Evolutionary conservation across 208 protist genomes (phyloP).

Genomic region (Naegleria fowleri): DNA sequence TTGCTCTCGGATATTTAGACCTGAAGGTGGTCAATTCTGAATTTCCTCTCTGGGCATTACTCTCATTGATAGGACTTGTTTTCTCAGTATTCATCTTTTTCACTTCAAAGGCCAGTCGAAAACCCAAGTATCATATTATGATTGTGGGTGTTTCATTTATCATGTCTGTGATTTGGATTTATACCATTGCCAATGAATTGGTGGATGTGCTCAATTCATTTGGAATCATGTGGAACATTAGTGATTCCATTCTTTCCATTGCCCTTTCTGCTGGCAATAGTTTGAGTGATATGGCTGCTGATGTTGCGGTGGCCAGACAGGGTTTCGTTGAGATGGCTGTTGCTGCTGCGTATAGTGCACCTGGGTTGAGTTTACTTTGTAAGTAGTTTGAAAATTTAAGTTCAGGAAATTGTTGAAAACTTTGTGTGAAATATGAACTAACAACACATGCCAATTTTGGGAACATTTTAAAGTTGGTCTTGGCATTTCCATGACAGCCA

Average conservation of each 20-base stretch:
- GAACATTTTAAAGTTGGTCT: background rate
- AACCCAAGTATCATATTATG: background rate
- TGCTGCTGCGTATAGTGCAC: background rate
- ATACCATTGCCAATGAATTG: constrained; percentile 33
- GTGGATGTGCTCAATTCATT: constrained; percentile 26
- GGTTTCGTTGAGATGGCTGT: constrained; percentile 21
- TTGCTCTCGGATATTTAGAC: background rate
- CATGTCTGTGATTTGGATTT: constrained; percentile 33
- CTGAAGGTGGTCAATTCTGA: background rate
- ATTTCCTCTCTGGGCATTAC: background rate
- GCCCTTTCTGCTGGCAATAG: constrained; percentile 39
- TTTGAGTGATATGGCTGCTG: constrained; percentile 6
- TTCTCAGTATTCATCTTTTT: background rate
- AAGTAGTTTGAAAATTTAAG: no score
- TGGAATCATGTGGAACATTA: constrained; percentile 30
- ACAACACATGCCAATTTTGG: no score
- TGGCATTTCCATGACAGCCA: background rate
- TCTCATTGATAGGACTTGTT: background rate
- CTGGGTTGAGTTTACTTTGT: no score
- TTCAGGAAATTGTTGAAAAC: no score
- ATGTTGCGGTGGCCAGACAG: background rate
- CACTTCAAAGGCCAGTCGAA: background rate
- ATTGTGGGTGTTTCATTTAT: constrained; percentile 12
- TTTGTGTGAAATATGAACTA: no score
- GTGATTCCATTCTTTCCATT: constrained; percentile 29